Evolutionary conservation across 192 early-diverging fungal species (phyloP).

Genomic region (Rhizophagus sp.): DNA sequence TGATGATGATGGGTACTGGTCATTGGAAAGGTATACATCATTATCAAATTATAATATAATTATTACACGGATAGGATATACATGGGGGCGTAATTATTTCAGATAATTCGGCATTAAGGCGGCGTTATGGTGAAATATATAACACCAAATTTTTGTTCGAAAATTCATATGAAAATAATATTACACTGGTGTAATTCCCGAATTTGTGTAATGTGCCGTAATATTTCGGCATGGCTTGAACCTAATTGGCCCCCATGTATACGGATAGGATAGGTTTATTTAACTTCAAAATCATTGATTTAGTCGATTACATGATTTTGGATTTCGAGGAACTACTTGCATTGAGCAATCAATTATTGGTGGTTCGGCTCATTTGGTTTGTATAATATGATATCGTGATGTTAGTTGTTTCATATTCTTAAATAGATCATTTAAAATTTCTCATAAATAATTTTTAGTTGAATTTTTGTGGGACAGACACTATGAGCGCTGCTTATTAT

Average conservation of each 20-base stretch:
- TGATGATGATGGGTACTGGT: slow-evolving; percentile 57
- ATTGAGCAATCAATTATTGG: slow-evolving; percentile 88
- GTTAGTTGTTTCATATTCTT: no score
- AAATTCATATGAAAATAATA: no score
- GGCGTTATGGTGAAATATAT: no score
- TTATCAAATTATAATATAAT: background rate
- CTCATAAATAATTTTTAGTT: slow-evolving; percentile 47
- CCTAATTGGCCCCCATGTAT: no score
- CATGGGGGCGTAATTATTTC: no score
- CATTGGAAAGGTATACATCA: slow-evolving; percentile 49
- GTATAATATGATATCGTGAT: background rate
- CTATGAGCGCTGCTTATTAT: slow-evolving; percentile 76
- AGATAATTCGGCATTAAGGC: no score
- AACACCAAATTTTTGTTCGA: no score
- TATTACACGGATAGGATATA: background rate
- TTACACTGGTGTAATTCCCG: no score
- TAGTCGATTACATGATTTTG: slow-evolving; percentile 83
- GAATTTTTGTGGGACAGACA: slow-evolving; percentile 82
- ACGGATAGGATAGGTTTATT: no score
- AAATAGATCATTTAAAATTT: no score
- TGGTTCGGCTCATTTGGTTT: slow-evolving; percentile 78
- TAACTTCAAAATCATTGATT: slow-evolving; percentile 3
- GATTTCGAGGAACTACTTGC: slow-evolving; percentile 86
- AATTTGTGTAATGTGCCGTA: no score
- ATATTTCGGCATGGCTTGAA: no score